These are phyloP conservation scores for Allodekkera sacchari DNA, from an alignment of 805 yeast genomes.

Conservation along the genomic window DNA sequence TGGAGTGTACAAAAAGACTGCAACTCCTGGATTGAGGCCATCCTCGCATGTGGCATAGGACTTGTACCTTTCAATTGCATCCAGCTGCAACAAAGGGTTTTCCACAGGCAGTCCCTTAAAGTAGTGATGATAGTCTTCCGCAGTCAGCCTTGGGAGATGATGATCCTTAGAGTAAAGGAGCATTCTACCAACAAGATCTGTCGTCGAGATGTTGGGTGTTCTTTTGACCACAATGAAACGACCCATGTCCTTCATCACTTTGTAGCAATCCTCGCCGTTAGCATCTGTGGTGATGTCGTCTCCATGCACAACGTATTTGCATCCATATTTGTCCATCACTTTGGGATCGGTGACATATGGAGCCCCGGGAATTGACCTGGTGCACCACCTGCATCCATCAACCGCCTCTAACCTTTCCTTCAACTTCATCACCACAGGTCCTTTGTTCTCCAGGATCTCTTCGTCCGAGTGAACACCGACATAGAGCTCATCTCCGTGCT, in stretches of 20 bases:
- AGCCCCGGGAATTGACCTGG: conserved; percentile 61
- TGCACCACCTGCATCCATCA: conserved; percentile 85
- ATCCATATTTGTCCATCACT: conserved; percentile 64
- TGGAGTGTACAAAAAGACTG: conserved; percentile 38
- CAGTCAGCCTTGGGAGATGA: conserved; percentile 34
- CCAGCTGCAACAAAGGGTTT: conserved; percentile 21
- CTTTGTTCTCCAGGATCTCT: conserved; percentile 76
- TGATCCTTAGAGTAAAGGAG: conserved; percentile 52
- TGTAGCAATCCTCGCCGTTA: conserved; percentile 89
- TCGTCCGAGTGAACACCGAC: conserved; percentile 94
- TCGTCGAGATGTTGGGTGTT: conserved; percentile 90
- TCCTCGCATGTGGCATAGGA: conserved; percentile 56
- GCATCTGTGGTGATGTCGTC: conserved; percentile 98
- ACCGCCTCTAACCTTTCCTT: conserved; percentile 80
- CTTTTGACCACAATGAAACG: conserved; percentile 85
- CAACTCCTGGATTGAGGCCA: conserved; percentile 51
- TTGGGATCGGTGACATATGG: conserved; percentile 90
- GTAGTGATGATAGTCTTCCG: conserved; percentile 13
- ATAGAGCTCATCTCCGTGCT: conserved; percentile 61
- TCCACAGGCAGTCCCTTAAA: conserved; percentile 2
- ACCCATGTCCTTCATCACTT: conserved; percentile 74
- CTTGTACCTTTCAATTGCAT: conserved; percentile 33
- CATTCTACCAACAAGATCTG: conserved; percentile 90
- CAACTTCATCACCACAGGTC: conserved; percentile 86
- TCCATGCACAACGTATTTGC: conserved; percentile 95